phyloP scores from a whole-genome alignment of 768 basidiomycete species.

The Termitomyces sp. region DNA sequence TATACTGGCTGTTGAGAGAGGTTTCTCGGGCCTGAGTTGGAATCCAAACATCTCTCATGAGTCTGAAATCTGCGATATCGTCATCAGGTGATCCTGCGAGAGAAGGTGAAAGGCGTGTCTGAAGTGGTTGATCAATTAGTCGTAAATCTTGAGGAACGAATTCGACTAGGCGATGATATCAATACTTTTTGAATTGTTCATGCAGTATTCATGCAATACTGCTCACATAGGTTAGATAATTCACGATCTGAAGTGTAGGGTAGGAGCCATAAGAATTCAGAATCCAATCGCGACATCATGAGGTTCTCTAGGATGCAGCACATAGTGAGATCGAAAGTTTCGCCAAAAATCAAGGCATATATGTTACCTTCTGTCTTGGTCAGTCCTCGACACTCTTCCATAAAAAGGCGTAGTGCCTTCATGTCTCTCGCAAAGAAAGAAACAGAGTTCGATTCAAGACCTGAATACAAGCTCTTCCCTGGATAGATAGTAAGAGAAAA shows the following conservation, averaged over 20 bases:
- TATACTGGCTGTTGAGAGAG: slow-evolving; percentile 28
- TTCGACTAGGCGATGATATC: slow-evolving; percentile 30
- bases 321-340: slow-evolving; percentile 20
- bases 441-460: slow-evolving; percentile 27
- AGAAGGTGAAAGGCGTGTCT: slow-evolving; percentile 54
- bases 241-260: slow-evolving; percentile 34
- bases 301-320: slow-evolving; percentile 12
- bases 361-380: slow-evolving; percentile 45
- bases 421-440: slow-evolving; percentile 47
- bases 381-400: slow-evolving; percentile 56
- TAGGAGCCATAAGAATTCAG: slow-evolving; percentile 44
- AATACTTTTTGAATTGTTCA: neutral
- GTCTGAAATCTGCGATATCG: slow-evolving; percentile 53
- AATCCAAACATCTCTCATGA: slow-evolving; percentile 68
- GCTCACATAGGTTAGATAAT: slow-evolving; percentile 10
- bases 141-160: slow-evolving; percentile 56
- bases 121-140: slow-evolving; percentile 40
- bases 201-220: neutral
- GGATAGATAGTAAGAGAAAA: slow-evolving; percentile 53
- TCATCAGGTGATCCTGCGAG: slow-evolving; percentile 62
- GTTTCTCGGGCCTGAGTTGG: slow-evolving; percentile 37
- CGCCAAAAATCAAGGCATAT: neutral
- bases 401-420: slow-evolving; percentile 41
- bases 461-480: slow-evolving; percentile 29
- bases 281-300: slow-evolving; percentile 27